These are phyloP conservation scores for Colletotrichum sp. DNA, from an alignment of 2,329 filamentous ascomycete genomes.

Conservation along the genomic window DNA sequence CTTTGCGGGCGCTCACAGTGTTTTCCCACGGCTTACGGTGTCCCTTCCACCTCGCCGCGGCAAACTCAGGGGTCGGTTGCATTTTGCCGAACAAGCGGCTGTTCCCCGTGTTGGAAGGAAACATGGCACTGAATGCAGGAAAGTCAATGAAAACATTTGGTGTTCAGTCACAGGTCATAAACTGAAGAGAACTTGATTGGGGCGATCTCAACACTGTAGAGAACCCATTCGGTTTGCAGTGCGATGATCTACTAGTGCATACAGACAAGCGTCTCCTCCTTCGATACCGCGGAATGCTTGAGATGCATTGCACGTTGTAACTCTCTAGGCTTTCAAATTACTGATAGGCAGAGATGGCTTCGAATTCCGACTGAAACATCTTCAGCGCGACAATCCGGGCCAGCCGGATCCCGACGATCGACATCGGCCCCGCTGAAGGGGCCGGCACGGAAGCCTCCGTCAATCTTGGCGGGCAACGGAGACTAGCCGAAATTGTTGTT, in stretches of 20 bases:
- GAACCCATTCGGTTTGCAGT: neutral
- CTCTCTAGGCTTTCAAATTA: rapidly evolving
- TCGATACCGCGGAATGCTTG: neutral
- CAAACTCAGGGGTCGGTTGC: neutral
- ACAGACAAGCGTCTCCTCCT: too few relatives aligned
- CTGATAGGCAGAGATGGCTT: neutral
- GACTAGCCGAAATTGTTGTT: neutral
- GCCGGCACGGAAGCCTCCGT: neutral
- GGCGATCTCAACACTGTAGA: neutral
- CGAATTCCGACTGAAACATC: neutral
- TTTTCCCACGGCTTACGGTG: neutral
- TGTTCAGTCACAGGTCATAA: neutral
- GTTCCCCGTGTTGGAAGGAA: neutral
- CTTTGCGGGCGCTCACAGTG: neutral
- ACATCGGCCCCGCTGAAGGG: neutral
- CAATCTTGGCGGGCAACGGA: neutral
- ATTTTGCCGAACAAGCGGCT: neutral
- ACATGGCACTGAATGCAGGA: neutral
- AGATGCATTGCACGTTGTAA: neutral
- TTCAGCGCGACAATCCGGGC: neutral
- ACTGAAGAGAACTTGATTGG: neutral
- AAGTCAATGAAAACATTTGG: neutral
- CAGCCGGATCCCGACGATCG: neutral
- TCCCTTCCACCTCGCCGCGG: neutral
- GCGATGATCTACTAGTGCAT: neutral